These are phyloP conservation scores for Alliaria petiolata DNA, from an alignment of 345 rosid genomes.

Conservation along the genomic window DNA sequence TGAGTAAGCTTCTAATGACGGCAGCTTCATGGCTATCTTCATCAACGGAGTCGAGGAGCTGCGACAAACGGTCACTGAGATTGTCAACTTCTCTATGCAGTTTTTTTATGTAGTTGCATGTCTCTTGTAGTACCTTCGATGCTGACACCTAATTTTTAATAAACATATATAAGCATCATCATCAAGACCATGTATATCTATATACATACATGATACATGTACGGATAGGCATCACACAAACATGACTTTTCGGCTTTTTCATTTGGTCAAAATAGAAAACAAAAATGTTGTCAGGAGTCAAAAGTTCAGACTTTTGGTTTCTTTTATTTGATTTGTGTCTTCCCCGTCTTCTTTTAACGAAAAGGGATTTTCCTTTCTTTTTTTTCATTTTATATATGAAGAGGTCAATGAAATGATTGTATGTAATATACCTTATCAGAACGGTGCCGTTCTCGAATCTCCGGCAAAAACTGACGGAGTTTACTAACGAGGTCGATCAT, in stretches of 20 bases:
- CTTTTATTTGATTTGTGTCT: background rate
- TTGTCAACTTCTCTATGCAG: constrained; percentile 70
- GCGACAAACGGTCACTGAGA: constrained; percentile 63
- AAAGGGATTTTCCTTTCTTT: background rate
- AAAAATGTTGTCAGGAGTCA: constrained; percentile 35
- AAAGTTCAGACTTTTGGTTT: constrained; percentile 20
- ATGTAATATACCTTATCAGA: constrained; percentile 54
- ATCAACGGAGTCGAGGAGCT: constrained; percentile 67
- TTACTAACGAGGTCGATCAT: constrained; percentile 71
- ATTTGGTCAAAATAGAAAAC: background rate
- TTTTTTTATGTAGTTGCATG: constrained; percentile 67
- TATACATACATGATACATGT: background rate
- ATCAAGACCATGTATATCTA: background rate
- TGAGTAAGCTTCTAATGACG: constrained; percentile 71
- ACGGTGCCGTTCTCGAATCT: constrained; percentile 60
- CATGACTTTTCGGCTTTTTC: background rate
- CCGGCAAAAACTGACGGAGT: constrained; percentile 80
- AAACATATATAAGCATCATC: background rate
- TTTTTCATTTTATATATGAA: background rate
- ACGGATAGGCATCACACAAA: background rate
- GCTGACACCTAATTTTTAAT: constrained; percentile 47
- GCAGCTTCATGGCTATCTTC: constrained; percentile 61
- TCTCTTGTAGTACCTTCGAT: constrained; percentile 77
- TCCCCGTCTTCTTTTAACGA: background rate
- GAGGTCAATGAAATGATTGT: background rate